Conservation (phyloP, 2,329 filamentous ascomycete genomes). For the Cercospora sp. region DNA sequence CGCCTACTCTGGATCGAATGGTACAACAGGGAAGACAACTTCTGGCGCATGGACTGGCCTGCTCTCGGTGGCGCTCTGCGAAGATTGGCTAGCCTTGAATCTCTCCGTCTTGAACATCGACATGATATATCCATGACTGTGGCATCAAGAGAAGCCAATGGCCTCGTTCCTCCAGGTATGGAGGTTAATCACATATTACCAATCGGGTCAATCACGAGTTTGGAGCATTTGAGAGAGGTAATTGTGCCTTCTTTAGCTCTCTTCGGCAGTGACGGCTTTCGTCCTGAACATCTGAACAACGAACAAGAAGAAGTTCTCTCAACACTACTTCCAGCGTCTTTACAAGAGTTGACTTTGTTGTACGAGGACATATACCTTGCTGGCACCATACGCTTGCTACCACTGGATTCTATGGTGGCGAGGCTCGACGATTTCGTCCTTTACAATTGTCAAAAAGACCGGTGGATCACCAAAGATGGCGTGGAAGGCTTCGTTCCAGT, state of each 20-base stretch:
- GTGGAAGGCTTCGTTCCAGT: background rate
- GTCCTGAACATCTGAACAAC: background rate
- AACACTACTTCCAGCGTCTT: background rate
- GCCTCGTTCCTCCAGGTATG: background rate
- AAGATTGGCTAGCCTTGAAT: background rate
- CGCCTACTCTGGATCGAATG: background rate
- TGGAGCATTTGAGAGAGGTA: background rate
- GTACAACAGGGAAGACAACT: background rate
- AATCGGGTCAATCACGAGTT: background rate
- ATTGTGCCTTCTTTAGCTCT: constrained; percentile 1
- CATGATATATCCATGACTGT: background rate
- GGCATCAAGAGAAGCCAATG: background rate
- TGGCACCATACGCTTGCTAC: background rate
- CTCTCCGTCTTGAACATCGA: background rate
- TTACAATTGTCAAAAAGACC: constrained; percentile 8
- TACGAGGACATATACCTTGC: constrained; percentile 9
- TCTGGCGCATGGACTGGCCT: constrained; percentile 7
- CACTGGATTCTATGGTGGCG: background rate
- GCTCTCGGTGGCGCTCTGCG: background rate
- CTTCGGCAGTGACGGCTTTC: constrained; percentile 3
- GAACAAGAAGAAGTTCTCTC: background rate
- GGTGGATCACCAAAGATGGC: constrained; percentile 4
- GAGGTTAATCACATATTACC: background rate
- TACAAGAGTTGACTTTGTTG: background rate
- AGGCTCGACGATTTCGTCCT: background rate